Conservation (phyloP, 2,329 filamentous ascomycete genomes). For the Colletotrichum neosansevieriae region DNA sequence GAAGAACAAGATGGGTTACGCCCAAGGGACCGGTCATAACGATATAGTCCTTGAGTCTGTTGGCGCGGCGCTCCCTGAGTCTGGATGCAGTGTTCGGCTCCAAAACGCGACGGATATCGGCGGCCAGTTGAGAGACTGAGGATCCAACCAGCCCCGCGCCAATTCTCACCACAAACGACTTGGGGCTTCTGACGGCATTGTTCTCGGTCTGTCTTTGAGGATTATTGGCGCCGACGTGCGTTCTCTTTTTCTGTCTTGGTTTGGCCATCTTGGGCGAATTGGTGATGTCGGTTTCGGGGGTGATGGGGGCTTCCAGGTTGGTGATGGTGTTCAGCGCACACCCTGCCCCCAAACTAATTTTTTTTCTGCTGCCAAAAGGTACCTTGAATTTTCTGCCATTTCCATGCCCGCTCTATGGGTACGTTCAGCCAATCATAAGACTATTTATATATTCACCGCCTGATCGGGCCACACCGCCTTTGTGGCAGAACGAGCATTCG, state of each 20-base stretch:
- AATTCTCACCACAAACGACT: conserved; percentile 98
- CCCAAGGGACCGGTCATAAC: conserved; percentile 96
- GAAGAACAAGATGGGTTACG: conserved; percentile 91
- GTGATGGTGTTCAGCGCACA: conserved; percentile 9
- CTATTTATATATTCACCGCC: neutral
- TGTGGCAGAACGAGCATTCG: neutral
- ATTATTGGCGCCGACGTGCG: conserved; percentile 77
- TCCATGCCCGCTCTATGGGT: too few relatives aligned
- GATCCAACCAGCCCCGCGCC: conserved; percentile 93
- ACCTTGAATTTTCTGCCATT: too few relatives aligned
- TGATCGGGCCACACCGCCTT: neutral
- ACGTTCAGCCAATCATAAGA: neutral
- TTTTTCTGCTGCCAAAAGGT: conserved; percentile 37
- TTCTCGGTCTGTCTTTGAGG: conserved; percentile 68
- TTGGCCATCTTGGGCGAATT: conserved; percentile 74
- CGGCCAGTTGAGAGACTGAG: conserved; percentile 90
- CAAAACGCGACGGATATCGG: conserved; percentile 94
- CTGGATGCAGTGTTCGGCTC: conserved; percentile 92
- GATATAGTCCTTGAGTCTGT: conserved; percentile 90
- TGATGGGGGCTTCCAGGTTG: conserved; percentile 29
- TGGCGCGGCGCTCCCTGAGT: conserved; percentile 88
- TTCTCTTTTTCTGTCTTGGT: conserved; percentile 87
- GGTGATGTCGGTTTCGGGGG: conserved; percentile 28
- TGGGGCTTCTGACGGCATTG: conserved; percentile 76
- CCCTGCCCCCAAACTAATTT: neutral